Evolutionary conservation across 768 basidiomycete genomes (phyloP), one percentile per base, ranked within the genome.

Genomic region (Lyophyllum shimeji): DNA sequence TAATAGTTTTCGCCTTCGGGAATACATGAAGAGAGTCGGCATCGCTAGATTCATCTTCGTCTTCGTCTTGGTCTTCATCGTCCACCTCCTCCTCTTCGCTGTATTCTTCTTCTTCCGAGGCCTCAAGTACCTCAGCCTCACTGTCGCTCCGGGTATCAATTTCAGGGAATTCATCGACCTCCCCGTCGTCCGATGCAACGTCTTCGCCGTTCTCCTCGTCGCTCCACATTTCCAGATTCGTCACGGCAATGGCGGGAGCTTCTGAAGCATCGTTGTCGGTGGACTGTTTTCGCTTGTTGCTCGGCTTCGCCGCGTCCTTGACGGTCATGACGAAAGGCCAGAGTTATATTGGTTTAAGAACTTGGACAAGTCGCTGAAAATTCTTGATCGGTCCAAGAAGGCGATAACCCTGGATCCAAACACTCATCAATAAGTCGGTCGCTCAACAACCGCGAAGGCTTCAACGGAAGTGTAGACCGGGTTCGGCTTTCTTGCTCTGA

Each of bases 101-200:
- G 11, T 73, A 73, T 9, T 65, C 70, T 5, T 69, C 70, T 12
- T 70, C 71, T 1, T 73, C 73, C 9, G 59, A 63, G 20, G 63
- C 73, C 15, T 71, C 70, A 27, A 64, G 65, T 1, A 70, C 67
- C 23, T 77, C 77, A 20, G 77, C 80, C 25, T 77, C 75, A 56
- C 71, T 76, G 60, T 86, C 82, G 57, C 85, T 84, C 52, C 72
- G 74, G 2, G 76, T 70, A 58, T 82, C 77, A 46, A 91, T 82
- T 64, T 82, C 84, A 1, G 91, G 90, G 63, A 93, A 93, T 46
- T 83, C 84, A 60, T 92, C 89, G 18, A 83, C 76, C 58, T 83
- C 79, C 27, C 79, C 82, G 51, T 81, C 82, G 65, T 84, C 83
- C 15, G 80, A 80, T 42, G 70, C 75, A 29, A 72, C 73, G 46